Evolutionary conservation across 345 rosid species (phyloP), one percentile per base, ranked within the genome.

Genomic region (Jatropha curcas): DNA sequence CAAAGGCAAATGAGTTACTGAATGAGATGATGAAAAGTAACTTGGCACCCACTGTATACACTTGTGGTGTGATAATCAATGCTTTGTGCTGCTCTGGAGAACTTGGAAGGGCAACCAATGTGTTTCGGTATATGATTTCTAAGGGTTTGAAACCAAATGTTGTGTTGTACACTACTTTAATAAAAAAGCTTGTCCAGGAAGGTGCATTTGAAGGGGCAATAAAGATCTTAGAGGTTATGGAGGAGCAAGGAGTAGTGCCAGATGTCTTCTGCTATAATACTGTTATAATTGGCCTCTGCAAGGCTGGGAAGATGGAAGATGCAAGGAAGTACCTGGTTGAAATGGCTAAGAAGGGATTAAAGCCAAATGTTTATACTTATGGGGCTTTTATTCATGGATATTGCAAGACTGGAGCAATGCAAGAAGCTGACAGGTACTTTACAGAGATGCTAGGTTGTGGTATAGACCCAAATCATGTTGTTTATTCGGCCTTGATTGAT

Each of bases 181-280:
- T 94, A 60, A 88, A 87, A 80, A 85, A 88, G 55, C 71, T 80
- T 72, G 81, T 87, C 24, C 82, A 78, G 80, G 79, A 84, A 53
- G 76, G 88, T 72, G 85, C 73, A 71, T 74, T 80, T 68, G 87
- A 78, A 51, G 94, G 90, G 50, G 96, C 90, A 53, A 63, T 64
- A 69, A 76, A 77, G 73, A 72, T 83, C 75, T 68, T 91, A n/a
- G 79, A 83, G 68, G 78, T 76, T 76, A 90, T 94, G 98, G 81
- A 79, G 71, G 84, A 73, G 50, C 74, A 74, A 51, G 89, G 94
- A 60, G 72, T 86, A 68, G 16, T 72, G 41, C 94, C 94, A 45
- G 97, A 94, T 75, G 81, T 82, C 11, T 83, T 86, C 72, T 92
- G 94, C 78, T 94, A 89, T 70, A 90, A 92, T 79, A 81, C 88